Percentiles rank a stretch among this genome's conserved stretches.
phyloP scores from a whole-genome alignment of 2,329 filamentous ascomycete species.

The Diaporthe caulivora region DNA sequence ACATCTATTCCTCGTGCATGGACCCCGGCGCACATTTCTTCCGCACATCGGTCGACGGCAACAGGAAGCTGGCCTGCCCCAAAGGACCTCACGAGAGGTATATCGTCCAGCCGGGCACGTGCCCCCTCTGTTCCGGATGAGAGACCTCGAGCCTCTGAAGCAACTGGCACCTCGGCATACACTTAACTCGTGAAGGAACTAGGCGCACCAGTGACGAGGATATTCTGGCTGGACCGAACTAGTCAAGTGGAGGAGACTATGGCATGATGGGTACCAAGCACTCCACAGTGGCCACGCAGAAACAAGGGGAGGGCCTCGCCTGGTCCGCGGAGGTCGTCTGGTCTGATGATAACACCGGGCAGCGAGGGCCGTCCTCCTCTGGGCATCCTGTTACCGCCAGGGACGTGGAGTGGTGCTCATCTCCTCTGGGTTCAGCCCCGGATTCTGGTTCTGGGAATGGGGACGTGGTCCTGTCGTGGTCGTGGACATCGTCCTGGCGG shows the following conservation, averaged over 20 bases:
- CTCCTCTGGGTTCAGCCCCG: background rate
- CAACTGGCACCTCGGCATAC: background rate
- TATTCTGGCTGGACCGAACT: background rate
- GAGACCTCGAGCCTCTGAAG: background rate
- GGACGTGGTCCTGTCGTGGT: background rate
- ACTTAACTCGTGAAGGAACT: background rate
- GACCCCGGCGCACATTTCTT: slow-evolving; percentile 80
- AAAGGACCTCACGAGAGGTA: slow-evolving; percentile 79
- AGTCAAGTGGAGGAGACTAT: background rate
- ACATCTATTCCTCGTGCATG: slow-evolving; percentile 78
- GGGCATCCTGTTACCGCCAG: too few relatives aligned
- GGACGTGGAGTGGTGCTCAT: background rate
- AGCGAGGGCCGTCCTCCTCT: background rate
- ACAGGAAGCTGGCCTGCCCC: slow-evolving; percentile 68
- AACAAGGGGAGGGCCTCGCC: background rate
- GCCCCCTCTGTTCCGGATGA: slow-evolving; percentile 59
- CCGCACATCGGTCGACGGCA: slow-evolving; percentile 76
- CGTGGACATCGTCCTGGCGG: slow-evolving; percentile 16
- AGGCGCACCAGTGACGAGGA: background rate
- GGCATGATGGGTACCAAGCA: background rate
- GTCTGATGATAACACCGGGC: background rate
- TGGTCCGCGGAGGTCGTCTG: slow-evolving; percentile 12
- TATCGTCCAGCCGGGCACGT: slow-evolving; percentile 76
- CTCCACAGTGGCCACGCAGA: background rate
- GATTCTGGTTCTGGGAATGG: background rate